Evolutionary conservation across 1,139 yeast genomes (phyloP), one percentile per base, ranked within the genome.

Genomic region (Candida sp.): DNA sequence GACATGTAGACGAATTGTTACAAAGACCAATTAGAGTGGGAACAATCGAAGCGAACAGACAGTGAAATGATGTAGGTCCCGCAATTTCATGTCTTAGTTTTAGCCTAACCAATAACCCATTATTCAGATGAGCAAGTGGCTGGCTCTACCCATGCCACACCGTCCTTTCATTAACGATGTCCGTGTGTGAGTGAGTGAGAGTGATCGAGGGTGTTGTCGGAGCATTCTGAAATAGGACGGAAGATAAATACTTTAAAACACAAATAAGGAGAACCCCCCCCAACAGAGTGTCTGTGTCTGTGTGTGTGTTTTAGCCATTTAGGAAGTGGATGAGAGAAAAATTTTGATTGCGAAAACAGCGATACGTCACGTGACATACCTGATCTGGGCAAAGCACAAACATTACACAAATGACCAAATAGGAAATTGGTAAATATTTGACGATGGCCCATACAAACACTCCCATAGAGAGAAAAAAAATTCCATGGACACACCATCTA

Each of bases 301-400:
- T 17, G 17, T 17, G 17, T 17, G 17, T 17, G 17, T 17, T 17
- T 17, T 17, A 17, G 17, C 17, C 17, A 17, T 17, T 17, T 17
- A 17, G 17, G 17, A 17, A 22, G 25, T 37, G 26, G 5, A 12
- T 25, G 6, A 1, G 17, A 27, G 26, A 40, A 30, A 25, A 40
- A 40, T 17, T 27, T 27, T 41, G 34, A 41, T 30, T 41, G 44
- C 44, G 28, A 41, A 31, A 41, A 41, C 22, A 28, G 31, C 26
- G n/a, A 25, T 12, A n/a, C 7, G 31, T 38, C 57, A 54, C 57
- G 57, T 54, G 57, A 49, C 48, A 34, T 44, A 23, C 51, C 47
- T 23, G 45, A 50, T 48, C 43, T 42, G 44, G 51, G 28, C 25
- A 42, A 49, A 51, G 44, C 8, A 38, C 49, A 51, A 53, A 46